A percentile compares a stretch with the other conserved stretches of the same genome.
Conservation (phyloP, 345 rosid species). For the Anacardium occidentale region DNA sequence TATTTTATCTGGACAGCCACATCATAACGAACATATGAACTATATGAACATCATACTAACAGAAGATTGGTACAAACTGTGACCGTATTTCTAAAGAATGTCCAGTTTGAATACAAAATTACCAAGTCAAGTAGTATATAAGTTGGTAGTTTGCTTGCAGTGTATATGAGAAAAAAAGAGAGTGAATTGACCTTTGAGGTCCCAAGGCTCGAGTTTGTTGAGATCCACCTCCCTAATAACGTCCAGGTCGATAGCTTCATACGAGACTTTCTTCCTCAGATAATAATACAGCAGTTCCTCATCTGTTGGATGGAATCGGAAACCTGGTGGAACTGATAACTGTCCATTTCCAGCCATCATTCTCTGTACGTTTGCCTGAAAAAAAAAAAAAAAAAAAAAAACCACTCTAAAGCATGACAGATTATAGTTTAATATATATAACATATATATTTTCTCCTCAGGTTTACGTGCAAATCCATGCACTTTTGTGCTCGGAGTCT, state of each 20-base stretch:
- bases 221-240: slow-evolving; percentile 96
- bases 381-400: background rate
- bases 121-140: background rate
- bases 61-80: too few species aligned
- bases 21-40: too few species aligned
- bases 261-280: slow-evolving; percentile 90
- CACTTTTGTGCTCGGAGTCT: too few species aligned
- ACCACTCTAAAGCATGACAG: background rate
- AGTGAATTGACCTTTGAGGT: slow-evolving; percentile 68
- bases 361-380: slow-evolving; percentile 10
- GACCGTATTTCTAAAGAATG: too few species aligned
- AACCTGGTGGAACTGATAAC: slow-evolving; percentile 91
- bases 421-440: background rate
- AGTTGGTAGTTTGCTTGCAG: background rate
- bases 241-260: slow-evolving; percentile 89
- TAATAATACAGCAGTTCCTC: slow-evolving; percentile 95
- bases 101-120: too few species aligned
- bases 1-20: too few species aligned
- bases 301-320: slow-evolving; percentile 93
- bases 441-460: background rate
- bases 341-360: slow-evolving; percentile 71
- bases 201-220: slow-evolving; percentile 99
- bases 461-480: slow-evolving; percentile 4
- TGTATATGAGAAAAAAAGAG: background rate
- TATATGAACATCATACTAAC: too few species aligned